These are phyloP conservation scores for Coprinellus micaceus DNA, from an alignment of 768 basidiomycete genomes.

Conservation along the genomic window DNA sequence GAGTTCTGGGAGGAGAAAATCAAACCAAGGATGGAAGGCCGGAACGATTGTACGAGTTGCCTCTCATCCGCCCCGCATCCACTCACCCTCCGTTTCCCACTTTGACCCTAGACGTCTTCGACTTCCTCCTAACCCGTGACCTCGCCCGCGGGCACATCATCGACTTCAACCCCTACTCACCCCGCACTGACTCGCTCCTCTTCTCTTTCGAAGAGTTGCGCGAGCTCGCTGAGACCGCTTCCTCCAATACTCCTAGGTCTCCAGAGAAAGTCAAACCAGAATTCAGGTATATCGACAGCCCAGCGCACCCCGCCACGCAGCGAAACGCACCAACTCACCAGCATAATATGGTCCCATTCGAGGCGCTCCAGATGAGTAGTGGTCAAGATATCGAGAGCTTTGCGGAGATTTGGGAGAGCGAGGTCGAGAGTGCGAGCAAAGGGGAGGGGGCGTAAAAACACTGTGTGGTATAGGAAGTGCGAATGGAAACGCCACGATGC, in stretches of 20 bases:
- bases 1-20: slow-evolving; percentile 71
- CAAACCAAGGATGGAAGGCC: slow-evolving; percentile 51
- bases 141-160: slow-evolving; percentile 73
- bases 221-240: slow-evolving; percentile 26
- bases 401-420: slow-evolving; percentile 58
- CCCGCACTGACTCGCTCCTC: slow-evolving; percentile 82
- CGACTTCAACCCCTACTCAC: slow-evolving; percentile 88
- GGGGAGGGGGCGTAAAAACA: neutral
- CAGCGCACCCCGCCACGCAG: slow-evolving; percentile 62
- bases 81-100: neutral
- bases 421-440: slow-evolving; percentile 36
- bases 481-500: too few relatives aligned
- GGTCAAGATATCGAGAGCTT: slow-evolving; percentile 75
- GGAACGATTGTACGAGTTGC: slow-evolving; percentile 59
- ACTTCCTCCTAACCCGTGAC: slow-evolving; percentile 83
- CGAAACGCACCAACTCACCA: slow-evolving; percentile 71
- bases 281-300: slow-evolving; percentile 70
- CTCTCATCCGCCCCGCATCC: neutral
- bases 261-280: slow-evolving; percentile 25
- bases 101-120: slow-evolving; percentile 64
- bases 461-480: too few relatives aligned
- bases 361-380: slow-evolving; percentile 75
- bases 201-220: slow-evolving; percentile 80
- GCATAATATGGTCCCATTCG: slow-evolving; percentile 90
- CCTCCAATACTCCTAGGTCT: too few relatives aligned